phyloP scores from a whole-genome alignment of 2,329 filamentous ascomycete genomes.

The Aspergillus pseudoviridinutans region DNA sequence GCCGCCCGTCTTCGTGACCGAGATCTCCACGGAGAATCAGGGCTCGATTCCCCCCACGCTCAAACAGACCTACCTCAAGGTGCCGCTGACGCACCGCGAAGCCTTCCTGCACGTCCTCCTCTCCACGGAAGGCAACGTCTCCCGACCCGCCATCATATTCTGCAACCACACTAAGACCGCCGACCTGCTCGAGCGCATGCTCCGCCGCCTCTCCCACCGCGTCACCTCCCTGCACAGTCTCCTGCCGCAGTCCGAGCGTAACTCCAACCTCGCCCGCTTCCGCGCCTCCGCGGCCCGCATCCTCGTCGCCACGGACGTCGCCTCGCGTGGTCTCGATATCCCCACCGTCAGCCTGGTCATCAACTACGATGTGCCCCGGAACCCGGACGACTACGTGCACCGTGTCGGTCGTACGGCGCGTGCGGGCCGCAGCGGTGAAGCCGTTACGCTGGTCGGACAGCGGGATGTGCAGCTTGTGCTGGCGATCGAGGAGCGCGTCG shows the following conservation, averaged over 20 bases:
- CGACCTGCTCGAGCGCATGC: constrained; percentile 80
- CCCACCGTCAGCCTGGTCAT: constrained; percentile 85
- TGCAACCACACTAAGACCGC: constrained; percentile 89
- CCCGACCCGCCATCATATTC: constrained; percentile 84
- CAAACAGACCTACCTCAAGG: constrained; percentile 78
- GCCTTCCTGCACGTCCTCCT: constrained; percentile 91
- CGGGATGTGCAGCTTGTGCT: constrained; percentile 87
- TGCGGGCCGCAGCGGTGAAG: constrained; percentile 78
- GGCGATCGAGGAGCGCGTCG: constrained; percentile 81
- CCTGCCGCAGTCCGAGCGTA: constrained; percentile 78
- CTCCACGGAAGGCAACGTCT: constrained; percentile 68
- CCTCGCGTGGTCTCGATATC: constrained; percentile 90
- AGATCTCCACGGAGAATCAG: constrained; percentile 67
- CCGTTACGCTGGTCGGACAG: constrained; percentile 86
- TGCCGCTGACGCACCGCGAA: constrained; percentile 88
- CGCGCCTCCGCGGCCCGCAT: constrained; percentile 83
- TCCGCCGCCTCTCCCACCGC: constrained; percentile 80
- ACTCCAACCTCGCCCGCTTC: constrained; percentile 85
- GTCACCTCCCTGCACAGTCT: constrained; percentile 88
- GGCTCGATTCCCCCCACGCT: constrained; percentile 76
- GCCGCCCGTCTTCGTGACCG: constrained; percentile 79
- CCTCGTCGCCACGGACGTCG: constrained; percentile 91
- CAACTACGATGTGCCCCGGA: constrained; percentile 94
- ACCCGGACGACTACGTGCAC: constrained; percentile 96
- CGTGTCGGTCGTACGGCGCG: constrained; percentile 91